Evolutionary conservation across 192 early-diverging fungal species (phyloP).

Genomic region (Coemansia sp.): DNA sequence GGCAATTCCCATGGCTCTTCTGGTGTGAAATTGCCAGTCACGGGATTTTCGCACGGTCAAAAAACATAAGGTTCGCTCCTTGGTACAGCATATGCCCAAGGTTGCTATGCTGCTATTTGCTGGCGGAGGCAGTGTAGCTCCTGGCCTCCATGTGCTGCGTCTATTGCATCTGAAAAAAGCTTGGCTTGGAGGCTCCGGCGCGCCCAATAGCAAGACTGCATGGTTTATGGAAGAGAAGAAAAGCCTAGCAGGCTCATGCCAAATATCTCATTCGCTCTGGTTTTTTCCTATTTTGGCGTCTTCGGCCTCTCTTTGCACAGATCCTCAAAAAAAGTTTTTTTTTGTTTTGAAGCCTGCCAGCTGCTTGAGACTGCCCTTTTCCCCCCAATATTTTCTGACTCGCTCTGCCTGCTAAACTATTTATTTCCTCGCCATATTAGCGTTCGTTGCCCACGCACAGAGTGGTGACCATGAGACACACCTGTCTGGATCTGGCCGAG

Average conservation of each 20-base stretch:
- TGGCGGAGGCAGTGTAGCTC: too few relatives aligned
- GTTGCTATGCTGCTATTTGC: too few relatives aligned
- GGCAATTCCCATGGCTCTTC: slow-evolving; percentile 3
- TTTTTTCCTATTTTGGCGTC: slow-evolving; percentile 5
- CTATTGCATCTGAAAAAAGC: too few relatives aligned
- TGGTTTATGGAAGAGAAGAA: too few relatives aligned
- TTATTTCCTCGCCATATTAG: slow-evolving; percentile 9
- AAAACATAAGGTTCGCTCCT: too few relatives aligned
- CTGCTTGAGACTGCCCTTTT: slow-evolving; percentile 5
- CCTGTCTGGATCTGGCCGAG: slow-evolving; percentile 34
- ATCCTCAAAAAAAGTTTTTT: background rate
- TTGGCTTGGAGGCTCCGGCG: too few relatives aligned
- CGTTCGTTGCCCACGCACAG: slow-evolving; percentile 32
- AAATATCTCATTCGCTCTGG: background rate
- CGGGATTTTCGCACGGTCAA: slow-evolving; percentile 1
- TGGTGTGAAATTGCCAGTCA: background rate
- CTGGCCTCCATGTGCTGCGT: too few relatives aligned
- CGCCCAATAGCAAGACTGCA: too few relatives aligned
- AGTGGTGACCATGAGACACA: slow-evolving; percentile 31
- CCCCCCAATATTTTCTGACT: slow-evolving; percentile 1
- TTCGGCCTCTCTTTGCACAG: background rate
- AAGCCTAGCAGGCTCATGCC: background rate
- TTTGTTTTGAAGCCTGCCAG: background rate
- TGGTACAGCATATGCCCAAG: too few relatives aligned
- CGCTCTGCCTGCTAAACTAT: background rate